These are phyloP conservation scores for Tricholoma furcatifolium DNA, from an alignment of 768 basidiomycete genomes.

Conservation along the genomic window DNA sequence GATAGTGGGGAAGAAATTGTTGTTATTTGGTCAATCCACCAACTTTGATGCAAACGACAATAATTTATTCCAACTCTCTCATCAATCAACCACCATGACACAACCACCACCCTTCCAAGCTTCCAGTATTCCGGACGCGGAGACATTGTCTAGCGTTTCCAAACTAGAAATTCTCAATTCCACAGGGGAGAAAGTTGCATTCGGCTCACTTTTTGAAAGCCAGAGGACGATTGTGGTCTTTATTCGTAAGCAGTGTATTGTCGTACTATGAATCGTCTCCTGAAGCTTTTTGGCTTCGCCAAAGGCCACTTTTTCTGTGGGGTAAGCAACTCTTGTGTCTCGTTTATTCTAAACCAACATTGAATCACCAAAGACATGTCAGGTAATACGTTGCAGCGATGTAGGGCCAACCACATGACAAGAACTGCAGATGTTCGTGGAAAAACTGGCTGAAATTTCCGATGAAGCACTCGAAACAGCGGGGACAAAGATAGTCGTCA, in stretches of 20 bases:
- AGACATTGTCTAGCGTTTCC: constrained; percentile 34
- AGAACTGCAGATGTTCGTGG: constrained; percentile 42
- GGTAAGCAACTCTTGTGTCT: constrained; percentile 31
- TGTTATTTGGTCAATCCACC: no score
- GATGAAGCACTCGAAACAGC: constrained; percentile 39
- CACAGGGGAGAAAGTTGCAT: constrained; percentile 44
- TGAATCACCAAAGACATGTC: constrained; percentile 31
- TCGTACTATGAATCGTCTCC: no score
- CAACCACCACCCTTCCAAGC: not conserved
- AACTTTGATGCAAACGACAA: no score
- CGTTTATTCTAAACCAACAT: not conserved
- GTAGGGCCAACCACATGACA: not conserved
- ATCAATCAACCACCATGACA: not conserved
- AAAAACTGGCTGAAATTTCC: constrained; percentile 41
- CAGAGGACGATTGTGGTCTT: constrained; percentile 61
- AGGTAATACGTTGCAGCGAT: constrained; percentile 26
- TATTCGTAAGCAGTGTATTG: constrained; percentile 51
- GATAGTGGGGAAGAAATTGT: no score
- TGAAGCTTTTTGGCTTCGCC: not conserved
- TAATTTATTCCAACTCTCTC: no score
- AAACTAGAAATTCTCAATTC: constrained; percentile 42
- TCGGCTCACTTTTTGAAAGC: constrained; percentile 49
- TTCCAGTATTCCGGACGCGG: constrained; percentile 30
- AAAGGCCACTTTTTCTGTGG: constrained; percentile 69
- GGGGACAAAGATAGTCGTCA: constrained; percentile 40